phyloP scores from a whole-genome alignment of 1,284 basidiomycete genomes.

The Mrakiaceae sp. region DNA sequence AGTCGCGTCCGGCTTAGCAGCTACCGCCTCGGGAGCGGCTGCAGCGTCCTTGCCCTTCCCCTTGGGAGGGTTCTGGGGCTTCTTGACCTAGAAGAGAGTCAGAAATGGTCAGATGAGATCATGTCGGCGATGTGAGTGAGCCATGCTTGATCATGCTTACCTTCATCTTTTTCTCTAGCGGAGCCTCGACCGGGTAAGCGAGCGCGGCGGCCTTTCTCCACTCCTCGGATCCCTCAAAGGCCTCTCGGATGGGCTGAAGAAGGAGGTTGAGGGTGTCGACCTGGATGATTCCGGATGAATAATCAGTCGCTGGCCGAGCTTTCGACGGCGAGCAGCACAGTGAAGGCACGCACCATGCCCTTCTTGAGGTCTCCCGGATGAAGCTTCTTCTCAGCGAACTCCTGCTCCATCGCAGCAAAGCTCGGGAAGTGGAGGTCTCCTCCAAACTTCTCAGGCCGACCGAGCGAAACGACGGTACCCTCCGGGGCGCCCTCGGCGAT shows the following conservation, averaged over 20 bases:
- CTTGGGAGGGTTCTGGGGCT: neutral
- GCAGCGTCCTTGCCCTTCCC: too few relatives aligned
- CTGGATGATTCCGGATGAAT: neutral
- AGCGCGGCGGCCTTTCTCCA: conserved; percentile 67
- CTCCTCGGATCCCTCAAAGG: conserved; percentile 63
- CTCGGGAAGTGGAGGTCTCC: conserved; percentile 63
- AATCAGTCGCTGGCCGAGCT: neutral
- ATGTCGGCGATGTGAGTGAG: neutral
- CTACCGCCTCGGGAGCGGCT: too few relatives aligned
- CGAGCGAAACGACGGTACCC: conserved; percentile 71
- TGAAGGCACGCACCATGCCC: conserved; percentile 42
- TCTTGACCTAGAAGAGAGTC: neutral
- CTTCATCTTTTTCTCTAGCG: conserved; percentile 24
- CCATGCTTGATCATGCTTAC: conserved; percentile 1
- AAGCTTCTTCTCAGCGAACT: conserved; percentile 63
- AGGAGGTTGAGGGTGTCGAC: conserved; percentile 64
- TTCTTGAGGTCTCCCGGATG: conserved; percentile 88
- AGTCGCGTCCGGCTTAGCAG: too few relatives aligned
- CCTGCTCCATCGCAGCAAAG: conserved; percentile 59
- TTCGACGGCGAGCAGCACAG: neutral
- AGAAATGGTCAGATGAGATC: neutral
- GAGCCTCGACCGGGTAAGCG: conserved; percentile 53
- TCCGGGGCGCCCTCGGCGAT: conserved; percentile 56
- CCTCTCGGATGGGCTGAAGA: conserved; percentile 67
- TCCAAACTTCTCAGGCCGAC: conserved; percentile 69